Base-by-base conservation (phyloP, 164 flowering plant genomes). In the Aristolochia californica region DNA sequence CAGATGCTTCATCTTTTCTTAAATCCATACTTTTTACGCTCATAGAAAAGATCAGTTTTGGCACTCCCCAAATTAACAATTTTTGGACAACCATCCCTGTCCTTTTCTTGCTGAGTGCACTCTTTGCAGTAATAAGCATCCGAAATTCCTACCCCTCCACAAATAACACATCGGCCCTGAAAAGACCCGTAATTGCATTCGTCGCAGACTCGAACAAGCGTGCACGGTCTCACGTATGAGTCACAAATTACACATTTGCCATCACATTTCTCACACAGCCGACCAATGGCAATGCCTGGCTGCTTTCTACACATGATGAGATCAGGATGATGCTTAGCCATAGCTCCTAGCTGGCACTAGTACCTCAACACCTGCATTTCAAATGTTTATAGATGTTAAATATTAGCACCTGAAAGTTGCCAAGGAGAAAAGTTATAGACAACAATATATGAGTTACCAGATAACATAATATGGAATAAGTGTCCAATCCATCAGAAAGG, bases 101-200 rank as follows among this genome's bases (percentile, higher is more conserved):
- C 94, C 48, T 88, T 84, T 77, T 88, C 91, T 71, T 80, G 89
- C 64, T 88, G 94, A 10, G 94, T 86, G 48, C 97, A 88, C 70
- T 84, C 94, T 57, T 86, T 86, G 78, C 97, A 84, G 68, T 84
- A 83, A 69, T 88, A 85, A 11, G 93, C 88, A 75, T 85, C 96
- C 13, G 96, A 88, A 18, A 88, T 83, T 43, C 88, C 96, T 20
- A 85, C 93, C 25, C 96, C 94, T 60, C 94, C 96, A 61, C 94
- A 88, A 61, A 85, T 84, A 48, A 83, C 84, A 62, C 86, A 81
- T 10, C 84, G 72, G 8, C 96, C 91, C 62, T 83, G 89, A 61
- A 88, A 88, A 5, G 91, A 86, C n/a, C 94, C 94, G 61, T 86
- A 86, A 72, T 86, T 86, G 83, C 97, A 88, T 63, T 88, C 91